These are phyloP conservation scores for Thuidium tamariscinum DNA, from an alignment of 225 moss, liverwort and hornwort genomes.

Conservation along the genomic window DNA sequence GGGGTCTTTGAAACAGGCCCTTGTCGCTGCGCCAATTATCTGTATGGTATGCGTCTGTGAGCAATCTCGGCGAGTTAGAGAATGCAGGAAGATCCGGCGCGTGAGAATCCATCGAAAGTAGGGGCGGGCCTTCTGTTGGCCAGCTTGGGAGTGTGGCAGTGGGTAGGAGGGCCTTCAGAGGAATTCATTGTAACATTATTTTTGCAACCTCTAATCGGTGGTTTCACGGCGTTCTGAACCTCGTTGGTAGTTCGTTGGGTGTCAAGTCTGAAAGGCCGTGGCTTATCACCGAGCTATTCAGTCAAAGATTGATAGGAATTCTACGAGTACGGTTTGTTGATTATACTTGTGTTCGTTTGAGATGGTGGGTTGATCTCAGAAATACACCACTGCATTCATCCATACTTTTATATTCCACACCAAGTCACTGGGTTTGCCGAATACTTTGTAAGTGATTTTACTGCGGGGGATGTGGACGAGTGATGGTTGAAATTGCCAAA, in stretches of 20 bases:
- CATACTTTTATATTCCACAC: no score
- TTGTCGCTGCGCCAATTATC: background rate
- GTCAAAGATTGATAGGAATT: background rate
- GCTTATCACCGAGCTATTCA: background rate
- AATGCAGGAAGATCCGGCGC: background rate
- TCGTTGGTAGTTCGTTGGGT: background rate
- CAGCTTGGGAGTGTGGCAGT: background rate
- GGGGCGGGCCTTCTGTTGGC: background rate
- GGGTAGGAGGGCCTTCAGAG: background rate
- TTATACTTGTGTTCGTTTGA: background rate
- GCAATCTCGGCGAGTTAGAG: background rate
- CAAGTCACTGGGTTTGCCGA: background rate
- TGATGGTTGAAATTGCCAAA: background rate
- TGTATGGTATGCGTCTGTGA: background rate
- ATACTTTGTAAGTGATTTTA: background rate
- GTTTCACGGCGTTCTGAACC: background rate
- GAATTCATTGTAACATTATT: background rate
- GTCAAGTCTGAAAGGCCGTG: background rate
- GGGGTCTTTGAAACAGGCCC: background rate
- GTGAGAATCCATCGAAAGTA: background rate
- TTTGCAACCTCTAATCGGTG: background rate
- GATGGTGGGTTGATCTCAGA: background rate
- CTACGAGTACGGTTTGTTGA: background rate
- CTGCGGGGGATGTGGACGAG: background rate
- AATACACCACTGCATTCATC: no score